phyloP scores from a whole-genome alignment of 768 basidiomycete species.

The Suillus ampliporus region DNA sequence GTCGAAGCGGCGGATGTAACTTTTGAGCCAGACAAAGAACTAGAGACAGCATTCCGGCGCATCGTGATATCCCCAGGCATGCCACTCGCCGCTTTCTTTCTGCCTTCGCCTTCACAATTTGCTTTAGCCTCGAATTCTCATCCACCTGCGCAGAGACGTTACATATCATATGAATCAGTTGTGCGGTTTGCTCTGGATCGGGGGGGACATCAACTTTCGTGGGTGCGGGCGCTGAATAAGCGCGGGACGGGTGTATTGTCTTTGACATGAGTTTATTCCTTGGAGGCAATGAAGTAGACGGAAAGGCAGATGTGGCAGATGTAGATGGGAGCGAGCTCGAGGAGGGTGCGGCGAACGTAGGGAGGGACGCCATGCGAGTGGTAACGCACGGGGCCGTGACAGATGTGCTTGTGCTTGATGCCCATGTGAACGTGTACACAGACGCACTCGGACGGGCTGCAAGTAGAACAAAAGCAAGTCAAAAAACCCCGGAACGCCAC shows the following conservation, averaged over 20 bases:
- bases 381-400: neutral
- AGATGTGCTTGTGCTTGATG: conserved; percentile 2
- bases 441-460: neutral
- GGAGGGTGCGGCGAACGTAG: neutral
- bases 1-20: neutral
- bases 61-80: neutral
- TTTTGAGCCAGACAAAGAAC: neutral
- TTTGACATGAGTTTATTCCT: conserved; percentile 7
- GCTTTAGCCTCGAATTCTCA: conserved; percentile 32
- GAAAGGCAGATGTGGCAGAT: neutral
- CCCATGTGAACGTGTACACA: neutral
- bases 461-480: neutral
- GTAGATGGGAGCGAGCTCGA: neutral
- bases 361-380: neutral
- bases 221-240: neutral
- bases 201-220: neutral
- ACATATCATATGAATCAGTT: conserved; percentile 19
- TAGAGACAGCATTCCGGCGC: neutral
- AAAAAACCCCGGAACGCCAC: neutral
- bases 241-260: neutral
- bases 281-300: neutral
- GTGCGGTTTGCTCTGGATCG: neutral
- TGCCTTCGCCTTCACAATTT: conserved; percentile 20
- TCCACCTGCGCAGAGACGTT: conserved; percentile 30
- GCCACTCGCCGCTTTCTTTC: conserved; percentile 16